These are phyloP conservation scores for Margaritispora aquatica DNA, from an alignment of 495 filamentous ascomycete species.

Conservation along the genomic window DNA sequence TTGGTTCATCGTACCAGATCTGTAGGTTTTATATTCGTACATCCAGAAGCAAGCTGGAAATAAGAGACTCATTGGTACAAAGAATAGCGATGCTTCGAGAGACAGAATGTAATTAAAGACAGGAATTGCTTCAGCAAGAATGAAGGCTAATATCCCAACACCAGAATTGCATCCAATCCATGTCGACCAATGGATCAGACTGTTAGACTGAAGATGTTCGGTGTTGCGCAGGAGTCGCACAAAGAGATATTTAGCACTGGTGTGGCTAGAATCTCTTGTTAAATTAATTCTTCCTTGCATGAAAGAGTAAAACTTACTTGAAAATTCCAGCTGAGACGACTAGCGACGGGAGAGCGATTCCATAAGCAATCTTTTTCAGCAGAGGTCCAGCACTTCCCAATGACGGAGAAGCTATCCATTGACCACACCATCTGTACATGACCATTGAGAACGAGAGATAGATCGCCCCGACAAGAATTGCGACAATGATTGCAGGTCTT, in stretches of 20 bases:
- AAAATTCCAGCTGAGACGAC: too few relatives aligned
- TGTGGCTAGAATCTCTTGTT: too few relatives aligned
- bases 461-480: constrained; percentile 54
- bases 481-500: constrained; percentile 59
- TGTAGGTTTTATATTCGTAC: constrained; percentile 33
- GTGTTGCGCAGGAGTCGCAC: constrained; percentile 28
- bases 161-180: constrained; percentile 27
- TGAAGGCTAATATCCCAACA: constrained; percentile 17
- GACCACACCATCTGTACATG: constrained; percentile 68
- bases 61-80: constrained; percentile 32
- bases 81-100: constrained; percentile 11
- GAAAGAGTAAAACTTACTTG: too few relatives aligned
- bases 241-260: constrained; percentile 30
- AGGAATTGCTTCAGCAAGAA: constrained; percentile 29
- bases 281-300: too few relatives aligned
- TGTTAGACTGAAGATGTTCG: constrained; percentile 26
- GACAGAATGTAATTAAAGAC: constrained; percentile 21
- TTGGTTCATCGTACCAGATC: constrained; percentile 20
- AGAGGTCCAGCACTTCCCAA: constrained; percentile 55
- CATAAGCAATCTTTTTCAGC: constrained; percentile 68
- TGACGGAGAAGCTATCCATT: constrained; percentile 57
- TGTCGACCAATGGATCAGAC: constrained; percentile 25
- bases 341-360: constrained; percentile 39
- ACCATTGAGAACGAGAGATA: constrained; percentile 62
- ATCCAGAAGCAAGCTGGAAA: constrained; percentile 40